Evolutionary conservation across 2,329 filamentous ascomycete genomes (phyloP).

Genomic region (Stagonosporopsis cucurbitacearum): DNA sequence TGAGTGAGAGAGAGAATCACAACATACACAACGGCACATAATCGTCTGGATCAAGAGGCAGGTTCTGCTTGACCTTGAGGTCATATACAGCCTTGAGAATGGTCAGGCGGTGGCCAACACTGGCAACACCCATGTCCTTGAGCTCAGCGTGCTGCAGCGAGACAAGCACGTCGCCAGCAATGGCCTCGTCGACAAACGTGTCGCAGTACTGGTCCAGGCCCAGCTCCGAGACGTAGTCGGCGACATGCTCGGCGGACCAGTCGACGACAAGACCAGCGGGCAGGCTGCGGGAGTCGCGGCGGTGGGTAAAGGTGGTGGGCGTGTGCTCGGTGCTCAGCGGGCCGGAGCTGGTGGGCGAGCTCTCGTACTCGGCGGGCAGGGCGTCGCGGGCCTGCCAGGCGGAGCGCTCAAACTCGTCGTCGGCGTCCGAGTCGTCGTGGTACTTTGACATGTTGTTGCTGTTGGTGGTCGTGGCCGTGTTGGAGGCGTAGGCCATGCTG

Average conservation of each 20-base stretch:
- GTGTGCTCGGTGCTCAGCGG: constrained; percentile 76
- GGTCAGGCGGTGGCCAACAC: constrained; percentile 91
- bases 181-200: constrained; percentile 87
- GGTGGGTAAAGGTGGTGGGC: constrained; percentile 77
- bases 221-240: constrained; percentile 82
- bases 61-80: constrained; percentile 90
- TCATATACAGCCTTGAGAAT: constrained; percentile 97
- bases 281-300: constrained; percentile 66
- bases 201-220: constrained; percentile 84
- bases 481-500: constrained; percentile 46
- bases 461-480: constrained; percentile 7
- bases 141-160: constrained; percentile 90
- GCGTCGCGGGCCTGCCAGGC: constrained; percentile 66
- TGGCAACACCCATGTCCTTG: constrained; percentile 91
- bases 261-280: constrained; percentile 79
- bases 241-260: constrained; percentile 86
- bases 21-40: constrained; percentile 90
- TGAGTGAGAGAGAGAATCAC: neutral
- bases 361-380: constrained; percentile 69
- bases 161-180: constrained; percentile 88
- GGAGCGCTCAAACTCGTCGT: constrained; percentile 83
- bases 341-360: constrained; percentile 74
- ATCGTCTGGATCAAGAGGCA: constrained; percentile 89
- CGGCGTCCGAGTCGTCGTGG: constrained; percentile 74
- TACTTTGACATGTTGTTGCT: constrained; percentile 58